phyloP scores from a whole-genome alignment of 257 asterid genomes.

The Linaria vulgaris region DNA sequence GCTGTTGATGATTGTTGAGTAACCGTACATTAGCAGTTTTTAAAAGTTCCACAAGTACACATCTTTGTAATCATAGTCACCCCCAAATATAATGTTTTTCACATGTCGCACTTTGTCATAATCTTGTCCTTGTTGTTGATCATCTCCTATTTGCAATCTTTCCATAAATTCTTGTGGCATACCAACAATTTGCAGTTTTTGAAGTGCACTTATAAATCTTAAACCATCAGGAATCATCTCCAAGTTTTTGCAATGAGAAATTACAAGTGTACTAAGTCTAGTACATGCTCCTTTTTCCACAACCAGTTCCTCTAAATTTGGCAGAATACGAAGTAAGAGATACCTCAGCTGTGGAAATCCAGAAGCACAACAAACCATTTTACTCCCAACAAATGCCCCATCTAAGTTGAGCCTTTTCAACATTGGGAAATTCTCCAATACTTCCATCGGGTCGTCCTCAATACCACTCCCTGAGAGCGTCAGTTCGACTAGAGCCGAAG shows the following conservation, averaged over 20 bases:
- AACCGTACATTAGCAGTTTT: no score
- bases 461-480: not conserved
- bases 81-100: not conserved
- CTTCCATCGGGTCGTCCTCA: slow-evolving; percentile 15
- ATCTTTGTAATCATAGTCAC: not conserved
- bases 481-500: not conserved
- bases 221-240: not conserved
- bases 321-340: not conserved
- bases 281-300: slow-evolving; percentile 24
- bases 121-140: not conserved
- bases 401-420: not conserved
- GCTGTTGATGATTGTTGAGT: no score
- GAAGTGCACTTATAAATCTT: not conserved
- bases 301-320: not conserved
- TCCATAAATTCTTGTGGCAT: not conserved
- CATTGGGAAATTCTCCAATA: slow-evolving; percentile 4
- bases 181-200: not conserved
- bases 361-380: not conserved
- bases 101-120: not conserved
- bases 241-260: not conserved
- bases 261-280: slow-evolving; percentile 6
- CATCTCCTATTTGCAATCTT: not conserved
- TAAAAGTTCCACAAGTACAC: no score
- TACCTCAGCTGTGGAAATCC: slow-evolving; percentile 22
- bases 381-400: not conserved